Evolutionary conservation across 2,329 filamentous ascomycete genomes (phyloP).

Genomic region (Aspergillus bombycis): DNA sequence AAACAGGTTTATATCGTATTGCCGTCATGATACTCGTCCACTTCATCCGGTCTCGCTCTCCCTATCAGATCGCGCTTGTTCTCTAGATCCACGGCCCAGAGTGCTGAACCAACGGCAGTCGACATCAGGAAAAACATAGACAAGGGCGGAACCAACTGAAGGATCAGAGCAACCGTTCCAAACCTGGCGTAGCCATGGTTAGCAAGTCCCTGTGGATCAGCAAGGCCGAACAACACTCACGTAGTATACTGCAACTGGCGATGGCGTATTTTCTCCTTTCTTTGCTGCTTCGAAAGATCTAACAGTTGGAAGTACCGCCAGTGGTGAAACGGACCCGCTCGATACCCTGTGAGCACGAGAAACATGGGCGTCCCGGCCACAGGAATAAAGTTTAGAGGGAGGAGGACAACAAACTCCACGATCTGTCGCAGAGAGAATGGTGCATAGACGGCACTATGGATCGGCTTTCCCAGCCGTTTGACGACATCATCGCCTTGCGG

Average conservation of each 20-base stretch:
- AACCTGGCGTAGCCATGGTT: slow-evolving; percentile 56
- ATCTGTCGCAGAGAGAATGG: slow-evolving; percentile 94
- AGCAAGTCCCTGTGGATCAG: slow-evolving; percentile 1
- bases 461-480: slow-evolving; percentile 81
- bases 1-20: slow-evolving; percentile 18
- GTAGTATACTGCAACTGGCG: slow-evolving; percentile 84
- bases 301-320: slow-evolving; percentile 86
- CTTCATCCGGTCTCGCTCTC: slow-evolving; percentile 22
- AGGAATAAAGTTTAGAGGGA: slow-evolving; percentile 86
- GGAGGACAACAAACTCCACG: slow-evolving; percentile 74
- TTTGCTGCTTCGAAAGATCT: slow-evolving; percentile 72
- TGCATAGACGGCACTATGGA: slow-evolving; percentile 73
- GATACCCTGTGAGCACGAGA: slow-evolving; percentile 82
- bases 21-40: slow-evolving; percentile 38
- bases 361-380: slow-evolving; percentile 82
- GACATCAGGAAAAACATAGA: slow-evolving; percentile 96
- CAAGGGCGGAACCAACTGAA: slow-evolving; percentile 85
- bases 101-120: slow-evolving; percentile 77
- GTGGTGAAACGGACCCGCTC: slow-evolving; percentile 85
- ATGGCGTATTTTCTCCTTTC: slow-evolving; percentile 68
- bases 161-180: slow-evolving; percentile 77
- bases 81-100: slow-evolving; percentile 85
- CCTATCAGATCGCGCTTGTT: slow-evolving; percentile 48
- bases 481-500: slow-evolving; percentile 72
- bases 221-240: slow-evolving; percentile 45